Evolutionary conservation across 2,329 filamentous ascomycete genomes (phyloP).

Genomic region (Claviceps purpurea): DNA sequence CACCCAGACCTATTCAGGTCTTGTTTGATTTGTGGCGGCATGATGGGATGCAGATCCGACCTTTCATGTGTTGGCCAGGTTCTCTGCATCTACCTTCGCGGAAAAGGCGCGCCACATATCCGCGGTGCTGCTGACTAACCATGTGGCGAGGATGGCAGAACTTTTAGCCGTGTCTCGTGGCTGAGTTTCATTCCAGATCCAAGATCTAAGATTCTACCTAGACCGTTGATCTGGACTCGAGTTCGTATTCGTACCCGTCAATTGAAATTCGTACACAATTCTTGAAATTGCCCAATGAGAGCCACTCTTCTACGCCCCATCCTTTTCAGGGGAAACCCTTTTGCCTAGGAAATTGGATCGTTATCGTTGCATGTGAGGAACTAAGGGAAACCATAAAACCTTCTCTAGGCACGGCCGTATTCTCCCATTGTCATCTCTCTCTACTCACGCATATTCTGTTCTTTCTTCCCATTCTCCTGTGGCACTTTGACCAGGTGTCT

Average conservation of each 20-base stretch:
- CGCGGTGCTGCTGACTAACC: slow-evolving; percentile 1
- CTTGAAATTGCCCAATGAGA: slow-evolving; percentile 7
- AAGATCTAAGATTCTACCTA: no score
- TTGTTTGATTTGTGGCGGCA: slow-evolving; percentile 90
- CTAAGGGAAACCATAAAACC: slow-evolving; percentile 3
- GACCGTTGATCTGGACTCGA: neutral
- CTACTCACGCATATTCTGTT: neutral
- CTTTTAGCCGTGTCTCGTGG: neutral
- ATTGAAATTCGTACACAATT: no score
- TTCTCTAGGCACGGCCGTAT: neutral
- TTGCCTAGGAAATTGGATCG: slow-evolving; percentile 1
- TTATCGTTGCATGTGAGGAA: slow-evolving; percentile 1
- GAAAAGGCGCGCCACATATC: neutral
- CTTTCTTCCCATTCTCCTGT: neutral
- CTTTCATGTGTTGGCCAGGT: neutral
- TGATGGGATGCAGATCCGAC: slow-evolving; percentile 19
- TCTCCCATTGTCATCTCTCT: neutral
- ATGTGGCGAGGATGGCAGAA: neutral
- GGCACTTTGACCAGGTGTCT: neutral
- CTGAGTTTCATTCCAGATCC: neutral
- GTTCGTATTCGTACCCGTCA: slow-evolving; percentile 10
- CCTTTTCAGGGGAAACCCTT: slow-evolving; percentile 4
- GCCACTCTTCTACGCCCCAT: neutral
- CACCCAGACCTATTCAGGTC: slow-evolving; percentile 91
- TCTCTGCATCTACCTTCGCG: neutral